Evolutionary conservation across 495 filamentous ascomycete species (phyloP).

Genomic region (Annulohypoxylon nitens): DNA sequence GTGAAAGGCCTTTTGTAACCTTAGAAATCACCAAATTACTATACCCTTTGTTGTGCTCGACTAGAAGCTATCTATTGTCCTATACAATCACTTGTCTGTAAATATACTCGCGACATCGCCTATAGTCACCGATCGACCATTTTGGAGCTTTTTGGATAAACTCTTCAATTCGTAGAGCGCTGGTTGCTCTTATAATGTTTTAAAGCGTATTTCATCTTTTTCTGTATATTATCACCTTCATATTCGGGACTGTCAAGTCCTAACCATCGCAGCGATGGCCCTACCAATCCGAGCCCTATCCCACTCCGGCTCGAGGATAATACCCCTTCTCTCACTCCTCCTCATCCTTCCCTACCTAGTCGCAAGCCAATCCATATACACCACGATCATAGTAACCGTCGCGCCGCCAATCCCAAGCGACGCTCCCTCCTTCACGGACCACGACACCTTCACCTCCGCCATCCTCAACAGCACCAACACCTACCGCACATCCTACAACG

Average conservation of each 20-base stretch:
- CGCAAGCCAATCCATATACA: conserved; percentile 36
- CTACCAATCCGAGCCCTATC: not conserved
- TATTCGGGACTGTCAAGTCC: conserved; percentile 3
- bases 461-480: conserved; percentile 76
- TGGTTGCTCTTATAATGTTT: conserved; percentile 10
- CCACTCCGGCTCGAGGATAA: not conserved
- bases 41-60: conserved; percentile 20
- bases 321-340: conserved; percentile 4
- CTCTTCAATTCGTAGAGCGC: conserved; percentile 2
- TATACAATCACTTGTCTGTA: conserved; percentile 2
- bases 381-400: conserved; percentile 47
- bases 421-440: conserved; percentile 62
- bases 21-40: conserved; percentile 25
- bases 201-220: conserved; percentile 2
- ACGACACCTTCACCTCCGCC: conserved; percentile 64
- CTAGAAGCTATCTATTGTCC: conserved; percentile 12
- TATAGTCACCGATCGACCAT: not conserved
- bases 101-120: not conserved
- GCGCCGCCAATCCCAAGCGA: conserved; percentile 48
- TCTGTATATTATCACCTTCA: not conserved
- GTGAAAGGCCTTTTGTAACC: conserved; percentile 23
- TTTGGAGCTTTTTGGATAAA: not conserved
- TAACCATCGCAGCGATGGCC: conserved; percentile 2
- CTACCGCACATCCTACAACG: conserved; percentile 75
- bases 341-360: conserved; percentile 26